Percentiles rank a stretch among this genome's conserved stretches.
Evolutionary conservation across 1,139 yeast species (phyloP).

Genomic region (Geotrichum fermentans): DNA sequence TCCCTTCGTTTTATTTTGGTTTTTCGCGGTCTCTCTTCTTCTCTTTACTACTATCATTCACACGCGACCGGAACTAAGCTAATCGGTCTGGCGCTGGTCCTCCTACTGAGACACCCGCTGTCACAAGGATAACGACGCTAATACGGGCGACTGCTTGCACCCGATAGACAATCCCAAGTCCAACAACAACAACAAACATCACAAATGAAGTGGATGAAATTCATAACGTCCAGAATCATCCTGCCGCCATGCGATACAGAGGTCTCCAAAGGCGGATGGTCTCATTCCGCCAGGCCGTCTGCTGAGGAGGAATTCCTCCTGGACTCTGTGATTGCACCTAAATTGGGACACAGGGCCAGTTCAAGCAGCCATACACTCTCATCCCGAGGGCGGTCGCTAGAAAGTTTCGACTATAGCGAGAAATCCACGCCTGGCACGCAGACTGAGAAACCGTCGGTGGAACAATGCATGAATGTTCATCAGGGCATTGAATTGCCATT

Average conservation of each 20-base stretch:
- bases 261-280: not conserved
- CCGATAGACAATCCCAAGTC: too few relatives aligned
- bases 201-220: conserved; percentile 4
- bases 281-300: not conserved
- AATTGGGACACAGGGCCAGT: too few relatives aligned
- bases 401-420: conserved; percentile 15
- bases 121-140: too few relatives aligned
- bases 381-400: conserved; percentile 15
- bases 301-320: conserved; percentile 13
- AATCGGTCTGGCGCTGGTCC: too few relatives aligned
- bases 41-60: too few relatives aligned
- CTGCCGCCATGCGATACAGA: conserved; percentile 20
- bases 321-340: conserved; percentile 5
- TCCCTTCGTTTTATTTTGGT: not conserved
- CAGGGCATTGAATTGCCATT: too few relatives aligned
- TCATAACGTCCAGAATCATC: conserved; percentile 18
- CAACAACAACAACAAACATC: too few relatives aligned
- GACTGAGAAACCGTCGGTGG: conserved; percentile 12
- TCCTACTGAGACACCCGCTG: too few relatives aligned
- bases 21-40: too few relatives aligned
- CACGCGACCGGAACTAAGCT: too few relatives aligned
- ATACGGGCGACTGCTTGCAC: too few relatives aligned
- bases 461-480: too few relatives aligned
- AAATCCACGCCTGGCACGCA: conserved; percentile 1
- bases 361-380: conserved; percentile 11